These are phyloP conservation scores for Capsella rubella DNA, from an alignment of 441 rosid genomes.

Conservation along the genomic window DNA sequence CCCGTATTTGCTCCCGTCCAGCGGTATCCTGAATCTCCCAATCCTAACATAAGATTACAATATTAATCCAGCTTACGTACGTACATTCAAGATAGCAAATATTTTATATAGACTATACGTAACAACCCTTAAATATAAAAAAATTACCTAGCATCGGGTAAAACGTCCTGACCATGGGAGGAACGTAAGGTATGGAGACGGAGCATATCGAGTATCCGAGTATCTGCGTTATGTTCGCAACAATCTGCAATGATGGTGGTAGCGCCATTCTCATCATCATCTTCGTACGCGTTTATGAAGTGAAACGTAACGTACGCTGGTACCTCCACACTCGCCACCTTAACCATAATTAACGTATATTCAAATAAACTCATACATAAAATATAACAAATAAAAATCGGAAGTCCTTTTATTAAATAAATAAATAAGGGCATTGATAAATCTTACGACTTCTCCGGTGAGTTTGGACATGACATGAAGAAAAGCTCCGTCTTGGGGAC, in stretches of 20 bases:
- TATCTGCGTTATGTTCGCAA: slow-evolving; percentile 86
- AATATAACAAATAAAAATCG: neutral
- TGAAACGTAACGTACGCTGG: slow-evolving; percentile 89
- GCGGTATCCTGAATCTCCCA: slow-evolving; percentile 86
- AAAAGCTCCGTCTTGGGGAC: slow-evolving; percentile 74
- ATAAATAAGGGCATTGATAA: too few species aligned
- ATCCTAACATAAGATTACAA: slow-evolving; percentile 38
- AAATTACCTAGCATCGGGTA: slow-evolving; percentile 83
- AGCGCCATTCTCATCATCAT: slow-evolving; percentile 60
- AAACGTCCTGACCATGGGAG: slow-evolving; percentile 60
- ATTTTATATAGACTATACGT: neutral
- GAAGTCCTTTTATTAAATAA: neutral
- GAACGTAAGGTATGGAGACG: slow-evolving; percentile 78
- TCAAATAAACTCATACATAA: too few species aligned
- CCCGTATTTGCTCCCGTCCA: slow-evolving; percentile 84
- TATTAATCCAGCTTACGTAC: neutral
- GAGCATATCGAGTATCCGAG: slow-evolving; percentile 78
- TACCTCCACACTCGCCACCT: slow-evolving; percentile 96
- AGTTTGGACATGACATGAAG: slow-evolving; percentile 87
- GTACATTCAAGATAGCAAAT: neutral
- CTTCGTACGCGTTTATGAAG: slow-evolving; percentile 95
- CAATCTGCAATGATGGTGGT: slow-evolving; percentile 80
- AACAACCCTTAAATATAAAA: neutral
- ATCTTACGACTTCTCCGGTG: slow-evolving; percentile 82
- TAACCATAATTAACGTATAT: neutral